phyloP scores from a whole-genome alignment of 2,329 filamentous ascomycete species.

The Penicillium occitanis region DNA sequence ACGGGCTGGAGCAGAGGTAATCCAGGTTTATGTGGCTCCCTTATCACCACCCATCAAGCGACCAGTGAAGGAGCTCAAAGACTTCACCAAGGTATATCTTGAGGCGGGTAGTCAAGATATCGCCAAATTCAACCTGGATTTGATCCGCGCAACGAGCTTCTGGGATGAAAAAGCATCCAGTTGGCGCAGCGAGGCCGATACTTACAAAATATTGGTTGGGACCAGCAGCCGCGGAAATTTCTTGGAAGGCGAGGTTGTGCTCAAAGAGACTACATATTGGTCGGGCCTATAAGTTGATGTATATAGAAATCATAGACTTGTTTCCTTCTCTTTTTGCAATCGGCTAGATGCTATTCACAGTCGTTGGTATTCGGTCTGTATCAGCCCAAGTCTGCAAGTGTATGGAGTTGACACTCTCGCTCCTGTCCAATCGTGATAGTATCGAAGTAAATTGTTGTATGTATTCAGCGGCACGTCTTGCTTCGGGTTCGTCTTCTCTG shows the following conservation, averaged over 20 bases:
- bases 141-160: constrained; percentile 40
- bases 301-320: background rate
- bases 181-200: constrained; percentile 42
- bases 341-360: background rate
- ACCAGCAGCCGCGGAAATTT: constrained; percentile 25
- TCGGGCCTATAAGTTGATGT: constrained; percentile 6
- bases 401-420: constrained; percentile 7
- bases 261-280: constrained; percentile 7
- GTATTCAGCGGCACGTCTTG: constrained; percentile 5
- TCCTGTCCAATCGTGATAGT: constrained; percentile 6
- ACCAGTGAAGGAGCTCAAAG: constrained; percentile 19
- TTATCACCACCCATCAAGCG: constrained; percentile 32
- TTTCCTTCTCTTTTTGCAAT: background rate
- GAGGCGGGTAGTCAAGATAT: background rate
- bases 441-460: constrained; percentile 11
- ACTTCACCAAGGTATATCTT: constrained; percentile 14
- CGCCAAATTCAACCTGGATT: constrained; percentile 31
- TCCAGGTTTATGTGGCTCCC: constrained; percentile 55
- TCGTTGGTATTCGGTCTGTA: constrained; percentile 3
- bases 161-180: constrained; percentile 44
- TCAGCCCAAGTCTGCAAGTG: constrained; percentile 6
- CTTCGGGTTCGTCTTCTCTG: background rate
- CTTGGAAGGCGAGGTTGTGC: background rate
- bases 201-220: constrained; percentile 40
- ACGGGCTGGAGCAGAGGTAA: constrained; percentile 53